phyloP scores from a whole-genome alignment of 176 grass and related monocot species.

The Lolium multiflorum region DNA sequence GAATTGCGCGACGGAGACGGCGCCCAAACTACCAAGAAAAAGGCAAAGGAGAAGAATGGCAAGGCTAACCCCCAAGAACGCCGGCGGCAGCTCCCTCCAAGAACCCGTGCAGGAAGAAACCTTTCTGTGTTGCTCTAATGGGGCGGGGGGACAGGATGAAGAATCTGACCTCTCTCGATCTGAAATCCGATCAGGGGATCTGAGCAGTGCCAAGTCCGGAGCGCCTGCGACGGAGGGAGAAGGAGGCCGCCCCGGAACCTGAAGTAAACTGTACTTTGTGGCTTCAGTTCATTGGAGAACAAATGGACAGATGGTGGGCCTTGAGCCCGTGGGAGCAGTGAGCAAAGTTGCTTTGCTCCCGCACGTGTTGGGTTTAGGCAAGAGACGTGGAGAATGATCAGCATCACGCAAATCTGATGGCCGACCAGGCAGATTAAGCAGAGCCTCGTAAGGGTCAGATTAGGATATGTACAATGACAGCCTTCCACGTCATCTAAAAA shows the following conservation, averaged over 20 bases:
- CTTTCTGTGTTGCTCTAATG: not conserved
- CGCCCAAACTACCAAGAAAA: not conserved
- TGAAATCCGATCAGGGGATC: not conserved
- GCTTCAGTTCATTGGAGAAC: not conserved
- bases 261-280: not conserved
- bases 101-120: not conserved
- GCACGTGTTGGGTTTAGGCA: not conserved
- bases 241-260: not conserved
- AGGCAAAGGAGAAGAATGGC: not conserved
- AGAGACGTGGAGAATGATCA: not conserved
- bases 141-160: no score
- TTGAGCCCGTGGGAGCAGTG: not conserved
- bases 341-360: not conserved
- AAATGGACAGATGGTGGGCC: no score
- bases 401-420: slow-evolving; percentile 2
- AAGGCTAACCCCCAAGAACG: not conserved
- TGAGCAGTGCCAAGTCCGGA: not conserved
- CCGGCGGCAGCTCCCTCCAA: not conserved
- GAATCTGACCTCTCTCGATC: slow-evolving; percentile 5
- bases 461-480: no score
- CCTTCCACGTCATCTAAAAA: no score
- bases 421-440: not conserved
- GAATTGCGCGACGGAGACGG: not conserved
- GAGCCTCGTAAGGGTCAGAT: no score
- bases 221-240: not conserved